Percentiles rank a stretch among this genome's conserved stretches.
phyloP scores from a whole-genome alignment of 352 stramenopile genomes.

The Phytophthora pistaciae region DNA sequence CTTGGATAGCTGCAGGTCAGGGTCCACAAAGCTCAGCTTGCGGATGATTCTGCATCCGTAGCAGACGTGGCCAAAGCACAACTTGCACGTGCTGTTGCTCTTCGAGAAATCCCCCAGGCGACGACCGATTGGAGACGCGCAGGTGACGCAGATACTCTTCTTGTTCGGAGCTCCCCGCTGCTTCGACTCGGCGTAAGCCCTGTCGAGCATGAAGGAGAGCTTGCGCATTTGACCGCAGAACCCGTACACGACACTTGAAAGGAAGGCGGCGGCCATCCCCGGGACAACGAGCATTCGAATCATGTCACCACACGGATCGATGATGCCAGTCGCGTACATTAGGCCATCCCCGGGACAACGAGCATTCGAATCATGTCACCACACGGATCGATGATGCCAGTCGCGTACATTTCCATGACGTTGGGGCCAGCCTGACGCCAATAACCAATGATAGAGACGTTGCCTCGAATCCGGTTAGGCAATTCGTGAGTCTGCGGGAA shows the following conservation, averaged over 20 bases:
- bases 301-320: slow-evolving; percentile 33
- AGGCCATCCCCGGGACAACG: slow-evolving; percentile 30
- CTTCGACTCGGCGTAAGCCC: slow-evolving; percentile 18
- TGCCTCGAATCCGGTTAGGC: slow-evolving; percentile 41
- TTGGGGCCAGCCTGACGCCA: slow-evolving; percentile 36
- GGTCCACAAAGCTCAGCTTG: slow-evolving; percentile 46
- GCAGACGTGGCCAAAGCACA: slow-evolving; percentile 41
- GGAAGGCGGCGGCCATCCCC: slow-evolving; percentile 27
- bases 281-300: slow-evolving; percentile 31
- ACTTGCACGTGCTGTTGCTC: slow-evolving; percentile 24
- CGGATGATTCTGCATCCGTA: slow-evolving; percentile 29
- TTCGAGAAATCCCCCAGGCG: slow-evolving; percentile 26
- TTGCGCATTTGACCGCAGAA: slow-evolving; percentile 36
- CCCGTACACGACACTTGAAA: slow-evolving; percentile 32
- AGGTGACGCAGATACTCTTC: slow-evolving; percentile 28
- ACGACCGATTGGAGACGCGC: slow-evolving; percentile 3
- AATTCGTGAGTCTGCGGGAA: slow-evolving; percentile 34
- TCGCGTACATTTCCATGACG: slow-evolving; percentile 40
- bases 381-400: slow-evolving; percentile 33
- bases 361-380: slow-evolving; percentile 29
- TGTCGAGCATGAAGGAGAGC: slow-evolving; percentile 36
- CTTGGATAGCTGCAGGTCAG: slow-evolving; percentile 35
- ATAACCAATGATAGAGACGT: slow-evolving; percentile 40
- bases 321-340: slow-evolving; percentile 37
- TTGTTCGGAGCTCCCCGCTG: slow-evolving; percentile 18